Evolutionary conservation across 2,329 filamentous ascomycete species (phyloP).

Genomic region (Endothia cerciana): DNA sequence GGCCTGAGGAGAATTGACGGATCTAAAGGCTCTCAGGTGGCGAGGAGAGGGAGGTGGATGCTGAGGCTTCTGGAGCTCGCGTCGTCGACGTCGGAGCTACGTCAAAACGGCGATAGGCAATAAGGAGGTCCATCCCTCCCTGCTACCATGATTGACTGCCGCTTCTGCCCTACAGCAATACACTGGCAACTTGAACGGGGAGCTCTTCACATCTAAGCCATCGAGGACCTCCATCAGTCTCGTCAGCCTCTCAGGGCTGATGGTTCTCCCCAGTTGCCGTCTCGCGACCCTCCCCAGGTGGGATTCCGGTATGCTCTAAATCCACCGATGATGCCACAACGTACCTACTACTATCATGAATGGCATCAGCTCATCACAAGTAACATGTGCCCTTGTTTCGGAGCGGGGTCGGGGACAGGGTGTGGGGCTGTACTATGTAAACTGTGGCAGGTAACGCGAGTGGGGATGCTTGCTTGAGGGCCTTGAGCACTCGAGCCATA

Average conservation of each 20-base stretch:
- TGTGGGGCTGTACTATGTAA: too few relatives aligned
- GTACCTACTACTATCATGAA: too few relatives aligned
- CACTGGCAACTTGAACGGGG: background rate
- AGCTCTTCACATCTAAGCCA: background rate
- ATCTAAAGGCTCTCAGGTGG: background rate
- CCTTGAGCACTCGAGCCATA: background rate
- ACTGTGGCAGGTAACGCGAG: too few relatives aligned
- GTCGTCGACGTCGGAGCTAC: background rate
- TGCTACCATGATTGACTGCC: background rate
- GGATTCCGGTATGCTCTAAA: too few relatives aligned
- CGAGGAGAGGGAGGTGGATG: background rate
- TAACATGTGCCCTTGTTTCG: too few relatives aligned
- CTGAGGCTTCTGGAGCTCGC: background rate
- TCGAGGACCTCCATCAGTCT: background rate
- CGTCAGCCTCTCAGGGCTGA: background rate
- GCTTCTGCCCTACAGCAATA: background rate
- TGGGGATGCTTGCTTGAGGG: too few relatives aligned
- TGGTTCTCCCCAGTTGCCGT: too few relatives aligned
- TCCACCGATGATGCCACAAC: too few relatives aligned
- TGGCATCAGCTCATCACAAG: too few relatives aligned
- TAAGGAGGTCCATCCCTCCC: background rate
- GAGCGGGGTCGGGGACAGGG: too few relatives aligned
- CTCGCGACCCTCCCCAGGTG: too few relatives aligned
- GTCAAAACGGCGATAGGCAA: background rate
- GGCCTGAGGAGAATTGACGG: background rate